A percentile compares a stretch with the other conserved stretches of the same genome.
Evolutionary conservation across 164 flowering plant genomes (phyloP).

Genomic region (Annona squamosa): DNA sequence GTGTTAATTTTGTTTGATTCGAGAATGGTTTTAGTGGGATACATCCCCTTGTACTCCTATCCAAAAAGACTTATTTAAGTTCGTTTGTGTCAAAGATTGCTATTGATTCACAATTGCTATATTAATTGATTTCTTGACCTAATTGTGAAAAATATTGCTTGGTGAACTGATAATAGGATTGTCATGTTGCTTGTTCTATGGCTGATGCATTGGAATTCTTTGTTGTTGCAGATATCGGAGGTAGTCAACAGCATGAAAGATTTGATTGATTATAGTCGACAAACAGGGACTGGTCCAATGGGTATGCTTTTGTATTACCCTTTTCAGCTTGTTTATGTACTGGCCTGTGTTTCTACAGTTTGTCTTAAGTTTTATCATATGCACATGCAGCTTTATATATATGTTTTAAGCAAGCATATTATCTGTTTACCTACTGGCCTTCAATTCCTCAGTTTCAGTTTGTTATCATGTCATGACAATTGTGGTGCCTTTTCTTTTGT

Average conservation of each 20-base stretch:
- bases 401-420: background rate
- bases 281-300: constrained; percentile 87
- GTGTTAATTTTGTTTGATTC: no score
- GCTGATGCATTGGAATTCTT: constrained; percentile 2
- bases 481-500: background rate
- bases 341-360: no score
- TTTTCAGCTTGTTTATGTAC: background rate
- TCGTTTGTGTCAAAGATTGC: no score
- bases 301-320: constrained; percentile 44
- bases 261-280: constrained; percentile 91
- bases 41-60: no score
- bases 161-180: background rate
- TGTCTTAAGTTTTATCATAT: no score
- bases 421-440: background rate
- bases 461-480: no score
- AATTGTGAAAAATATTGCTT: background rate
- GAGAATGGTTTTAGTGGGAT: no score
- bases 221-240: constrained; percentile 81
- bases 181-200: background rate
- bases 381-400: background rate
- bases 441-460: no score
- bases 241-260: constrained; percentile 99
- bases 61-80: no score
- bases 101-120: background rate
- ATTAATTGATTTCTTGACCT: background rate